phyloP scores from a whole-genome alignment of 331 rosid species.

The Quercus tomentella region DNA sequence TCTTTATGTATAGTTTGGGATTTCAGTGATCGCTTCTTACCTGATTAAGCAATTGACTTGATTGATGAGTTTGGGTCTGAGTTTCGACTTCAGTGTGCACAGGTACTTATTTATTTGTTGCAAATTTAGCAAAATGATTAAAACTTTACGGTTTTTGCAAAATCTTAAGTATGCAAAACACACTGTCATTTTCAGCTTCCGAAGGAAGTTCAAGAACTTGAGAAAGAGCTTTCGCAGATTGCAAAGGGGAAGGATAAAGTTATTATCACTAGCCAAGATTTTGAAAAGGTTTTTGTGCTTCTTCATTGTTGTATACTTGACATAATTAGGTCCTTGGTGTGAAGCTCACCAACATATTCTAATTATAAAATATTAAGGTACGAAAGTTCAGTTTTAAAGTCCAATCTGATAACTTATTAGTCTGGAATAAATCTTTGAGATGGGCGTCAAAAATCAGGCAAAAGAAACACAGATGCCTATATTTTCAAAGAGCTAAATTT shows the following conservation, averaged over 20 bases:
- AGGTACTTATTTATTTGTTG: conserved; percentile 32
- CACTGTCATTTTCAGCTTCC: conserved; percentile 53
- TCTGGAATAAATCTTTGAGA: no score
- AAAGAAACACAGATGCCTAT: no score
- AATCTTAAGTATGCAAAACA: conserved; percentile 6
- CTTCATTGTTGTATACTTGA: neutral
- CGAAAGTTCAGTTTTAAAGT: no score
- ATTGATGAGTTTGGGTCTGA: conserved; percentile 95
- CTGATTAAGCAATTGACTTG: conserved; percentile 90
- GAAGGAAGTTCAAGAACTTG: conserved; percentile 82
- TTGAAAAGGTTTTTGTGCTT: conserved; percentile 61
- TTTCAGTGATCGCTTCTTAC: conserved; percentile 82
- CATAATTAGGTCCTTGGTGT: neutral
- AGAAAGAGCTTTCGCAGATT: conserved; percentile 80
- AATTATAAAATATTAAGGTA: neutral
- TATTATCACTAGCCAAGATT: conserved; percentile 84
- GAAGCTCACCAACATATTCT: no score
- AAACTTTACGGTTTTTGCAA: no score
- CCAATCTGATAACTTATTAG: no score
- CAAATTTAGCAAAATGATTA: neutral
- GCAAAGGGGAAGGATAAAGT: conserved; percentile 86
- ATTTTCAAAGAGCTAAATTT: no score
- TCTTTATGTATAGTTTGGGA: no score
- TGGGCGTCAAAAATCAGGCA: no score
- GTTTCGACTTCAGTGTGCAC: conserved; percentile 83